Percentiles rank a stretch among this genome's conserved stretches.
phyloP scores from a whole-genome alignment of 257 asterid species.

The Primulina eburnea region DNA sequence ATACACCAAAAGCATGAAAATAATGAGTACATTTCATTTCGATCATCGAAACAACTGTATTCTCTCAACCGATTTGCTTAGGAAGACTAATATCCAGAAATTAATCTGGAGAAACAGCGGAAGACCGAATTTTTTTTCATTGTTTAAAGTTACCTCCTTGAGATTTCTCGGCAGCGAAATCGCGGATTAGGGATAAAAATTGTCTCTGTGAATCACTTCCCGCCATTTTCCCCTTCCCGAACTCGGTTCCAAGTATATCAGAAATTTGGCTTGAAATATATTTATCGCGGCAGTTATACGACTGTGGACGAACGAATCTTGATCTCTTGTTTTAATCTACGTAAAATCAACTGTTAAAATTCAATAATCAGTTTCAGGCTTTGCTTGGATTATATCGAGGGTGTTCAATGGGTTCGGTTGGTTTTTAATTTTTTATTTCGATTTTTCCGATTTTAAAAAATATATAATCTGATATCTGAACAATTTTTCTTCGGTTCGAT shows the following conservation, averaged over 20 bases:
- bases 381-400: too few species aligned
- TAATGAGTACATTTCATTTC: neutral
- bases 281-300: too few species aligned
- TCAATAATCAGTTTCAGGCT: too few species aligned
- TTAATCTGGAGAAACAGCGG: neutral
- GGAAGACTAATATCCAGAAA: neutral
- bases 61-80: neutral
- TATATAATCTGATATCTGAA: too few species aligned
- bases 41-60: neutral
- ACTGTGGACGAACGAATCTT: too few species aligned
- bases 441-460: too few species aligned
- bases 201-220: slow-evolving; percentile 69
- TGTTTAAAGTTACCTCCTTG: slow-evolving; percentile 57
- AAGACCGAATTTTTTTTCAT: neutral
- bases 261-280: too few species aligned
- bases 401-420: too few species aligned
- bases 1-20: neutral
- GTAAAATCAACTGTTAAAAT: too few species aligned
- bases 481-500: too few species aligned
- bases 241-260: neutral
- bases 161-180: slow-evolving; percentile 59
- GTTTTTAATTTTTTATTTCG: too few species aligned
- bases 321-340: too few species aligned
- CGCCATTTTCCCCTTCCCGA: slow-evolving; percentile 51
- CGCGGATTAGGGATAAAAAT: slow-evolving; percentile 63